Evolutionary conservation across 1,284 basidiomycete species (phyloP).

Genomic region (Thecaphora frezii): DNA sequence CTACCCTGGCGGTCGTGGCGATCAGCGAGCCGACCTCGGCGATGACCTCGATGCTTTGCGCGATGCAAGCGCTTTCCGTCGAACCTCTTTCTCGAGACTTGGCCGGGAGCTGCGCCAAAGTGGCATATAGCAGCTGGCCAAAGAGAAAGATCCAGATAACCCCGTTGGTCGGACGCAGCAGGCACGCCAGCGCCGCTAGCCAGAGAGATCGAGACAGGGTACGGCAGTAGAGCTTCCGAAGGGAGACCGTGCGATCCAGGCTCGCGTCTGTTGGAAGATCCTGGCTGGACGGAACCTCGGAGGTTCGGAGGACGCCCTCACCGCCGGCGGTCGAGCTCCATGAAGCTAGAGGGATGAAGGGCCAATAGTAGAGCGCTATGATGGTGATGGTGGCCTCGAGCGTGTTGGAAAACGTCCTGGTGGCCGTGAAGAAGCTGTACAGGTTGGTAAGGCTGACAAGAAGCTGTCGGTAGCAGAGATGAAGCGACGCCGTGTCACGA

Average conservation of each 20-base stretch:
- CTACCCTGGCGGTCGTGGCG: slow-evolving; percentile 2
- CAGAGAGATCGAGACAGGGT: slow-evolving; percentile 10
- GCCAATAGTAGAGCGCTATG: slow-evolving; percentile 77
- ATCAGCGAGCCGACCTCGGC: slow-evolving; percentile 11
- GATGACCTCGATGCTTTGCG: slow-evolving; percentile 13
- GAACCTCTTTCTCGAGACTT: neutral
- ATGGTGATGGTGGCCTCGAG: slow-evolving; percentile 83
- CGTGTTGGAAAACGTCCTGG: slow-evolving; percentile 89
- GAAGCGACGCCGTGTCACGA: too few relatives aligned
- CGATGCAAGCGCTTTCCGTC: slow-evolving; percentile 4
- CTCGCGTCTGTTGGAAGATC: too few relatives aligned
- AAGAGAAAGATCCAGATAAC: slow-evolving; percentile 74
- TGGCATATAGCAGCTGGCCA: slow-evolving; percentile 10
- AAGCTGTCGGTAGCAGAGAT: slow-evolving; percentile 66
- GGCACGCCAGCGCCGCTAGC: slow-evolving; percentile 72
- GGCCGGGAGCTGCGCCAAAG: slow-evolving; percentile 4
- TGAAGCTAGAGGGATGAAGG: slow-evolving; percentile 34
- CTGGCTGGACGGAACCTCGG: too few relatives aligned
- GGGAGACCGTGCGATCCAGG: slow-evolving; percentile 8
- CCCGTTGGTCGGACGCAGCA: slow-evolving; percentile 81
- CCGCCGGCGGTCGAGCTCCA: neutral
- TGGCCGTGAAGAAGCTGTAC: slow-evolving; percentile 81
- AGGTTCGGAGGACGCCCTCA: too few relatives aligned
- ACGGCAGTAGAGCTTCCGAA: slow-evolving; percentile 11
- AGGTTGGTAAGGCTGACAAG: slow-evolving; percentile 81